Conservation (phyloP, 2,329 filamentous ascomycete genomes). For the Cordyceps cicadae region DNA sequence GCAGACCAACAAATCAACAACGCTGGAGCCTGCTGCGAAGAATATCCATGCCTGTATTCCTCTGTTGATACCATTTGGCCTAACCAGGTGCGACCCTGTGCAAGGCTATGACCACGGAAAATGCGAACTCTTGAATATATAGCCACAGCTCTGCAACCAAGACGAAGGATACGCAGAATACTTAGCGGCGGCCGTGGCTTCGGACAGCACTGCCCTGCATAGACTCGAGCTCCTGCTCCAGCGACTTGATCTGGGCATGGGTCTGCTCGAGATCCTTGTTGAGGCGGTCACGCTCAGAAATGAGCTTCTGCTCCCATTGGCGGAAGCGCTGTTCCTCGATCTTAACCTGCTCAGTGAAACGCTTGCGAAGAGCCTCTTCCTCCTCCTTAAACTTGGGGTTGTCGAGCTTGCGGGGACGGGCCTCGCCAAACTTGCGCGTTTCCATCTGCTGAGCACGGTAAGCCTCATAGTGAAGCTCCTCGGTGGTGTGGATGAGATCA, state of each 20-base stretch:
- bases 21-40: constrained; percentile 12
- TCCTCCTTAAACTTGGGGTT: constrained; percentile 99
- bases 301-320: constrained; percentile 99
- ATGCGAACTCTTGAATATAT: constrained; percentile 17
- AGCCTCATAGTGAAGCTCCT: constrained; percentile 98
- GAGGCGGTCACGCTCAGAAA: constrained; percentile 93
- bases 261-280: constrained; percentile 99
- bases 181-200: constrained; percentile 85
- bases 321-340: constrained; percentile 98
- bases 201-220: constrained; percentile 87
- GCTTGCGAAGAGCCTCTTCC: constrained; percentile 94
- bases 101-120: constrained; percentile 21
- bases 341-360: constrained; percentile 99
- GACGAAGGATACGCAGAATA: not conserved
- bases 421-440: constrained; percentile 98
- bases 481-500: constrained; percentile 98
- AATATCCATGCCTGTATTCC: constrained; percentile 25
- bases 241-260: constrained; percentile 85
- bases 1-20: not conserved
- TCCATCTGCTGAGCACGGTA: constrained; percentile 99
- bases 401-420: constrained; percentile 92
- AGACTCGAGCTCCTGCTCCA: constrained; percentile 85
- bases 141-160: constrained; percentile 20
- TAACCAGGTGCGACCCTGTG: constrained; percentile 29
- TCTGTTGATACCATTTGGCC: constrained; percentile 6